A percentile compares a stretch with the other conserved stretches of the same genome.
Conservation (phyloP, 805 yeast species). For the Starmera amethionina region DNA sequence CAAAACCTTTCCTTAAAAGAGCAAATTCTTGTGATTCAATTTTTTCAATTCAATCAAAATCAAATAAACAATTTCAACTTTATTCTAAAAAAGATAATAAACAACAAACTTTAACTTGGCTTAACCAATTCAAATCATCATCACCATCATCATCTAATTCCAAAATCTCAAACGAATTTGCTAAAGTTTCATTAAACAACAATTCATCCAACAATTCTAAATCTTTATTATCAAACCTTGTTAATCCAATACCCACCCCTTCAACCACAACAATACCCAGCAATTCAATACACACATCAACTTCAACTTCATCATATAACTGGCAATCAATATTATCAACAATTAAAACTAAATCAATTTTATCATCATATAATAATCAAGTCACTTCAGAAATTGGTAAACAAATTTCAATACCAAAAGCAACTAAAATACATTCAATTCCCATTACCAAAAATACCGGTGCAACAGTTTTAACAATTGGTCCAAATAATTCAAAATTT, state of each 20-base stretch:
- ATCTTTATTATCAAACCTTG: too few species aligned
- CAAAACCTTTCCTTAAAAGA: conserved; percentile 17
- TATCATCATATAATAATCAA: not conserved
- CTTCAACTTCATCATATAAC: conserved; percentile 7
- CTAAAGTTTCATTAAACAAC: too few species aligned
- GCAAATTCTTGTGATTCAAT: conserved; percentile 20
- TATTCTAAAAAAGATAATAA: conserved; percentile 8
- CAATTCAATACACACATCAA: conserved; percentile 1
- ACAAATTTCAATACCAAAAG: conserved; percentile 1
- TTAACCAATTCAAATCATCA: conserved; percentile 9
- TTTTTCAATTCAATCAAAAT: conserved; percentile 13
- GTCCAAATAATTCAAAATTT: conserved; percentile 17
- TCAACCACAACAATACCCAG: not conserved
- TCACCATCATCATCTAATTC: not conserved
- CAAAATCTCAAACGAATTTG: not conserved
- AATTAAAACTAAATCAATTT: too few species aligned
- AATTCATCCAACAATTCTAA: too few species aligned
- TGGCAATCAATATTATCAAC: too few species aligned
- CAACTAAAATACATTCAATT: not conserved
- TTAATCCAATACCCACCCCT: not conserved
- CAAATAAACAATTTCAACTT: conserved; percentile 9
- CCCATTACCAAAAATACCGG: not conserved
- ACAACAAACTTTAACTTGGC: conserved; percentile 17
- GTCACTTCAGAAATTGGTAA: conserved; percentile 15
- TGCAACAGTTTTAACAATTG: conserved; percentile 17